phyloP scores from a whole-genome alignment of 139 green algal genomes.

The Chlamydomonas schloesseri region DNA sequence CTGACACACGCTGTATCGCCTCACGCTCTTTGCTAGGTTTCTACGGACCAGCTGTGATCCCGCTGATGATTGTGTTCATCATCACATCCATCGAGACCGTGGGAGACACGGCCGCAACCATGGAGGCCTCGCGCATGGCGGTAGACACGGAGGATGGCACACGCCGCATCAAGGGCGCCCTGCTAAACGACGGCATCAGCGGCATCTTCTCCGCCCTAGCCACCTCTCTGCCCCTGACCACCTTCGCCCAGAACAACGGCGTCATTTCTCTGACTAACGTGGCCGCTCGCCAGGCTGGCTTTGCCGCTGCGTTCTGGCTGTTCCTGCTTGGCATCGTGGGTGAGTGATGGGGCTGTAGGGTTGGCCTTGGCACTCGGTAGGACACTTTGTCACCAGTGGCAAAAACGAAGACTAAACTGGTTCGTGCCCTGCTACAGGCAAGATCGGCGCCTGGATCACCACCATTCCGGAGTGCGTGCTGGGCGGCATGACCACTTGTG shows the following conservation, averaged over 20 bases:
- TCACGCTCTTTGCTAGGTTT: no score
- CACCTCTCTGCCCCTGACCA: slow-evolving; percentile 75
- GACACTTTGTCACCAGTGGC: no score
- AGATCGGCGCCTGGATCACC: slow-evolving; percentile 78
- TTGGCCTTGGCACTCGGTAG: no score
- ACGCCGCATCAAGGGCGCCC: slow-evolving; percentile 64
- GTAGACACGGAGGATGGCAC: slow-evolving; percentile 51
- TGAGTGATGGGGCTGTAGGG: background rate
- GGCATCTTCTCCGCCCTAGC: slow-evolving; percentile 72
- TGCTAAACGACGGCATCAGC: slow-evolving; percentile 76
- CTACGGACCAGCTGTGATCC: slow-evolving; percentile 65
- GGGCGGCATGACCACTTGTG: slow-evolving; percentile 77
- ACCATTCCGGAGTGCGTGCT: slow-evolving; percentile 86
- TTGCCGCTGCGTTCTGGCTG: slow-evolving; percentile 67
- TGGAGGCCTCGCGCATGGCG: slow-evolving; percentile 68
- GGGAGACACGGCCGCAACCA: slow-evolving; percentile 82
- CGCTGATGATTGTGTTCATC: slow-evolving; percentile 51
- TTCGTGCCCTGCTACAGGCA: slow-evolving; percentile 13
- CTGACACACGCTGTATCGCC: no score
- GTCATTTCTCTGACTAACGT: slow-evolving; percentile 81
- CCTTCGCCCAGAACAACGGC: slow-evolving; percentile 86
- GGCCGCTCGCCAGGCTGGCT: slow-evolving; percentile 67
- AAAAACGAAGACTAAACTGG: no score
- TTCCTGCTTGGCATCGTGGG: slow-evolving; percentile 61
- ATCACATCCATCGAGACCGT: slow-evolving; percentile 76